Conservation (phyloP, 306 rosid species). For the Alnus glutinosa region DNA sequence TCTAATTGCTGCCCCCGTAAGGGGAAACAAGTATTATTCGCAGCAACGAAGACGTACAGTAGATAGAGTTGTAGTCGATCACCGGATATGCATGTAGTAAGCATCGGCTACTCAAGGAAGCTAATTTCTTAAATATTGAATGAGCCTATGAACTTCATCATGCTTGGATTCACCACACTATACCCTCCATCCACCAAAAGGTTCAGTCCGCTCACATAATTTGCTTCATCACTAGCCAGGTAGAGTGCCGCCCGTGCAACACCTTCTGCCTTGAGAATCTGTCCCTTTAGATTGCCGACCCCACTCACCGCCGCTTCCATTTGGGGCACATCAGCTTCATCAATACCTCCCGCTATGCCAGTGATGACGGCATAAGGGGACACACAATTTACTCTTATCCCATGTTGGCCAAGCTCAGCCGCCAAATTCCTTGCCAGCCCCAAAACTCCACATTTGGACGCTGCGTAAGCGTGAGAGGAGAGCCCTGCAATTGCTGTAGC, state of each 20-base stretch:
- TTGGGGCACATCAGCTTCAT: not conserved
- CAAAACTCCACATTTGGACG: constrained; percentile 25
- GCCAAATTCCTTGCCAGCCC: constrained; percentile 30
- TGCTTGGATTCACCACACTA: constrained; percentile 27
- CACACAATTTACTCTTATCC: constrained; percentile 38
- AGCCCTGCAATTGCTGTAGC: constrained; percentile 27
- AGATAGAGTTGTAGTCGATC: no score
- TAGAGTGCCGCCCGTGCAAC: constrained; percentile 26
- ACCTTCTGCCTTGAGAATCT: constrained; percentile 11
- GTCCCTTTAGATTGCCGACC: constrained; percentile 20
- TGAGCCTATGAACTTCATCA: not conserved
- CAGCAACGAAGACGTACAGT: no score
- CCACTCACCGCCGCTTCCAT: not conserved
- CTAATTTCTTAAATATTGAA: no score
- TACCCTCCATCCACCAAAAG: constrained; percentile 33
- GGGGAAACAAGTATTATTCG: no score
- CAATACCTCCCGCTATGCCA: not conserved
- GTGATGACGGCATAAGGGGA: constrained; percentile 22
- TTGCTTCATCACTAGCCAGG: constrained; percentile 29
- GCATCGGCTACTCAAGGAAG: no score
- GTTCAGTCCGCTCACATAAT: constrained; percentile 30
- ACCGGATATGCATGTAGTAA: no score
- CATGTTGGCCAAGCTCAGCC: constrained; percentile 29
- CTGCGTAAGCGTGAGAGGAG: constrained; percentile 31
- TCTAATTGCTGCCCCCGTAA: no score